Evolutionary conservation across 176 grass and related monocot genomes (phyloP).

Genomic region (Oryza longistaminata): DNA sequence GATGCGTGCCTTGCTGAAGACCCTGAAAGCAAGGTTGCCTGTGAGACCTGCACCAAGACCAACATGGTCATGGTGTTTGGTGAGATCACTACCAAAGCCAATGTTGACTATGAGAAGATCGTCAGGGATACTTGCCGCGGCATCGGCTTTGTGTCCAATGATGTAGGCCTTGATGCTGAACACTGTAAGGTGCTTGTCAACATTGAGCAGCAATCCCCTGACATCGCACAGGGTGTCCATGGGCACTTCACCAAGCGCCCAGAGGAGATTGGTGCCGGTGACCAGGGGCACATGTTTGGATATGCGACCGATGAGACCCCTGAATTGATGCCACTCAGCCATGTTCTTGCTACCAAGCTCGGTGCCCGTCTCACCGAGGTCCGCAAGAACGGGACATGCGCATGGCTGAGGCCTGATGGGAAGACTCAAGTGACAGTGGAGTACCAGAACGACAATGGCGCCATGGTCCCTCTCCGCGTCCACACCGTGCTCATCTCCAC

Average conservation of each 20-base stretch:
- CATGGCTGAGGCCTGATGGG: slow-evolving; percentile 65
- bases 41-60: slow-evolving; percentile 62
- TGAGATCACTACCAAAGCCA: slow-evolving; percentile 61
- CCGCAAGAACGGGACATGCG: slow-evolving; percentile 56
- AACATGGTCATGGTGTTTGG: slow-evolving; percentile 65
- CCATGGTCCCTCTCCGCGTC: slow-evolving; percentile 54
- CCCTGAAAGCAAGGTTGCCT: slow-evolving; percentile 58
- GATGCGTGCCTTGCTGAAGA: slow-evolving; percentile 58
- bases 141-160: slow-evolving; percentile 54
- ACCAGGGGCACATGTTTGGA: slow-evolving; percentile 62
- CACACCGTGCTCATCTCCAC: slow-evolving; percentile 66
- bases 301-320: slow-evolving; percentile 60
- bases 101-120: slow-evolving; percentile 56
- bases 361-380: slow-evolving; percentile 63
- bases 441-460: slow-evolving; percentile 50
- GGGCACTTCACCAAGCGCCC: slow-evolving; percentile 55
- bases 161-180: slow-evolving; percentile 57
- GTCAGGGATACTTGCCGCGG: slow-evolving; percentile 57
- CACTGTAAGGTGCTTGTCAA: slow-evolving; percentile 60
- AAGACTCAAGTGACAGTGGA: slow-evolving; percentile 71
- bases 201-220: slow-evolving; percentile 63
- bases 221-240: slow-evolving; percentile 51
- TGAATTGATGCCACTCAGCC: slow-evolving; percentile 59
- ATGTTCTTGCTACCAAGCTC: slow-evolving; percentile 70
- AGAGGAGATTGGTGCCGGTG: slow-evolving; percentile 61